Evolutionary conservation across 2,329 filamentous ascomycete species (phyloP), one percentile per base, ranked within the genome.

Genomic region (Coniella lustricola): DNA sequence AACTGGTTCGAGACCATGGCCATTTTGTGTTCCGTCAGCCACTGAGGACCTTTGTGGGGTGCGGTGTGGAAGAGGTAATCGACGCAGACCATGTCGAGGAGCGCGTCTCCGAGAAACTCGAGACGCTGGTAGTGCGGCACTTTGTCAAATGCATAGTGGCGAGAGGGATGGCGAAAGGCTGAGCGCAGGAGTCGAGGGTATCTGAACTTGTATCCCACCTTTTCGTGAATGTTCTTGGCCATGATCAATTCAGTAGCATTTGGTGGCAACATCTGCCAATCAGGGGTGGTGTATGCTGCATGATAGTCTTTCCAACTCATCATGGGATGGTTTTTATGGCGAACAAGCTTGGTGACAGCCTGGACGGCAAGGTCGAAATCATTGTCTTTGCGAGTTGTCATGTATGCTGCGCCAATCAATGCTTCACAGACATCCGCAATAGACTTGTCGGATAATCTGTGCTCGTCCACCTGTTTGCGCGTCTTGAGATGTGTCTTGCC

Each of bases 1-100:
- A 97, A 98, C 52, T 90, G 90, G 68, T 98, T 98, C 46, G 88
- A 93, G 0, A 93, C 90, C 87, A 98, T 96, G n/a, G 90, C 89
- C 83, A 94, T 96, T 69, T 97, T 97, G 74, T 97, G 91, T 66
- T 97, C 93, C 0, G 93, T 97, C 51, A 98, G 74, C 91, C 91
- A 97, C 63, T 97, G 90, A 0, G 93, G 91, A 59, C 95, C 90
- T 50, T 85, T 87, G 44, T 79, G 71, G 0, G 90, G 89, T 57
- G 86, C 89, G 3, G 73, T 75, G 56, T 82, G 76, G 67, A 89
- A 97, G 3, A 98, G 74, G 57, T 87, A 82, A 57, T 90, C 85
- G 47, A 97, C 84, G 58, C 85, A 88, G 10, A 76, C 85, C 80
- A 91, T 86, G 61, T 96, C 90, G 1, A 95, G 80, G 2, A 97